Percentiles rank a stretch among this genome's conserved stretches.
phyloP scores from a whole-genome alignment of 1,284 basidiomycete species.

The Cutaneotrichosporon cyanovorans region DNA sequence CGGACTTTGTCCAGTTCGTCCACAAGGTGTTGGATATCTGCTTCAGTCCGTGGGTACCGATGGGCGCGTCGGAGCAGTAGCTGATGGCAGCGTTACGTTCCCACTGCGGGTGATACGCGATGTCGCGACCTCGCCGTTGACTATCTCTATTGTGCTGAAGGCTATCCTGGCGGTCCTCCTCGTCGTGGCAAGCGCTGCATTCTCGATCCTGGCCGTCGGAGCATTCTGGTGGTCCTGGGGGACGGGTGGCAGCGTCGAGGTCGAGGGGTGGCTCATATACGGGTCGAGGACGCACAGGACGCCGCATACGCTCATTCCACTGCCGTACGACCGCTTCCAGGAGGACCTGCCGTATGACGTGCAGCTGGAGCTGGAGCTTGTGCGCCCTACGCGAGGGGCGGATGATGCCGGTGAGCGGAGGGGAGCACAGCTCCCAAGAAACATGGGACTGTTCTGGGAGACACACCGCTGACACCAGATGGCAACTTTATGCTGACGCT shows the following conservation, averaged over 20 bases:
- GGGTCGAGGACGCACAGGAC: constrained; percentile 26
- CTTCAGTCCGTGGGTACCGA: constrained; percentile 36
- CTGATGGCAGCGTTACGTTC: constrained; percentile 29
- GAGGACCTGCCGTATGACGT: constrained; percentile 45
- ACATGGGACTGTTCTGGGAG: no score
- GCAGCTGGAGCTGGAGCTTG: constrained; percentile 44
- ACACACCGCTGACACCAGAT: constrained; percentile 9
- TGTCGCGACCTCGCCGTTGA: constrained; percentile 38
- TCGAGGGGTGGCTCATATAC: constrained; percentile 45
- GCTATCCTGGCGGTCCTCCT: constrained; percentile 32
- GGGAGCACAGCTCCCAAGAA: no score
- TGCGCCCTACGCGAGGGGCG: constrained; percentile 27
- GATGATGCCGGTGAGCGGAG: constrained; percentile 39
- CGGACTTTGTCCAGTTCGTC: constrained; percentile 38
- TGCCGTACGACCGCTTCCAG: constrained; percentile 32
- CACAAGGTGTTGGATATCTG: constrained; percentile 19
- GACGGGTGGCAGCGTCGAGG: constrained; percentile 38
- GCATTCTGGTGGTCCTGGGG: constrained; percentile 46
- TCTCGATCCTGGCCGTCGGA: constrained; percentile 39
- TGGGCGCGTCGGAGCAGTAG: background rate
- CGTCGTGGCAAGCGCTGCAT: constrained; percentile 28
- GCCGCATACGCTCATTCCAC: constrained; percentile 36
- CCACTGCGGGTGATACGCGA: constrained; percentile 32
- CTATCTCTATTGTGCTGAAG: constrained; percentile 38
- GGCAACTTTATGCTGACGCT: constrained; percentile 46